These are phyloP conservation scores for Ensete glaucum DNA, from an alignment of 176 grass and related monocot species.

Conservation along the genomic window DNA sequence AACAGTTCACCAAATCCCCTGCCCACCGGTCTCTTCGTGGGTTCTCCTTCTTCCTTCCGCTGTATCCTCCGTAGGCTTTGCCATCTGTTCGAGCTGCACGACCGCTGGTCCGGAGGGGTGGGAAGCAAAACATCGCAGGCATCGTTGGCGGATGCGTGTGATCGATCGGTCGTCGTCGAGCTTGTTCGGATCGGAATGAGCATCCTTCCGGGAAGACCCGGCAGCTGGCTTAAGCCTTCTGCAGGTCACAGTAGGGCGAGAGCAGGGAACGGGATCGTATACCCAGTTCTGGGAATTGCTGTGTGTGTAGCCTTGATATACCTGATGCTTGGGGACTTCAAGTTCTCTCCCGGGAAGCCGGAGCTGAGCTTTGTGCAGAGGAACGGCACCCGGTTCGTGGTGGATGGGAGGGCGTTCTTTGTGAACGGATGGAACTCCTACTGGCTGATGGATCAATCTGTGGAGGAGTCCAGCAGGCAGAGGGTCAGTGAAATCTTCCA, in stretches of 20 bases:
- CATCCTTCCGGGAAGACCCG: background rate
- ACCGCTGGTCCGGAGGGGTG: no score
- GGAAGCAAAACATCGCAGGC: no score
- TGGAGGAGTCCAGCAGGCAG: conserved; percentile 43
- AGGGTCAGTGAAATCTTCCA: conserved; percentile 52
- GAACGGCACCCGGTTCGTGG: conserved; percentile 51
- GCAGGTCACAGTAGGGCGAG: background rate
- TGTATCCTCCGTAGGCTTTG: background rate
- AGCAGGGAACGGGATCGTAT: background rate
- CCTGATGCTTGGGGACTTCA: conserved; percentile 48
- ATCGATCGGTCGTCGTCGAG: no score
- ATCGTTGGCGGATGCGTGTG: no score
- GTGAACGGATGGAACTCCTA: conserved; percentile 98
- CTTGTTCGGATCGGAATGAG: background rate
- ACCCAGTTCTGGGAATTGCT: conserved; percentile 40
- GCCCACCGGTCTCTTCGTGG: background rate
- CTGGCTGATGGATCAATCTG: conserved; percentile 93
- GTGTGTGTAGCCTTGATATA: conserved; percentile 56
- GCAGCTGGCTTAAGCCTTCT: background rate
- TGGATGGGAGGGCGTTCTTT: conserved; percentile 62
- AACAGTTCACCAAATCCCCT: background rate
- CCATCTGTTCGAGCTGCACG: no score
- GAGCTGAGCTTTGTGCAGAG: conserved; percentile 69
- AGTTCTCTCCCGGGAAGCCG: conserved; percentile 19
- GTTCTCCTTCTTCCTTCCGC: background rate